These are phyloP conservation scores for Geranium rotundifolium DNA, from an alignment of 345 rosid genomes.

Conservation along the genomic window DNA sequence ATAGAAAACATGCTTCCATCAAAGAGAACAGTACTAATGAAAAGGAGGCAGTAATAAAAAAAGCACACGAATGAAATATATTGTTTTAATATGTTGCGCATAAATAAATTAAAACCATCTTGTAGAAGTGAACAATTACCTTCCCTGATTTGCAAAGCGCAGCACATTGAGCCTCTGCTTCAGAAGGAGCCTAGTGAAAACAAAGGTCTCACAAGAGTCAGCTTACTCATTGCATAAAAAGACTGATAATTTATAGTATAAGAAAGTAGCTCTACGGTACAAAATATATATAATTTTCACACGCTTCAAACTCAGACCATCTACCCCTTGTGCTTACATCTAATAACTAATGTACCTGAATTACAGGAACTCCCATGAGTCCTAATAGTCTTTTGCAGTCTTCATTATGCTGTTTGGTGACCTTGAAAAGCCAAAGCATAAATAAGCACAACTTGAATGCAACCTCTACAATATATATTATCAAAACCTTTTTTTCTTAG, in stretches of 20 bases:
- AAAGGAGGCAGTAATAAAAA: too few species aligned
- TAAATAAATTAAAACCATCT: neutral
- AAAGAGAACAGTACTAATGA: too few species aligned
- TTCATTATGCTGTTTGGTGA: slow-evolving; percentile 78
- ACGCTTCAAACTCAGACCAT: neutral
- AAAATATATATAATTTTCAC: neutral
- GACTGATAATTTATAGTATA: neutral
- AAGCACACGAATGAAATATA: too few species aligned
- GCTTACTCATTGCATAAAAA: neutral
- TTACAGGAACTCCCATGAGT: slow-evolving; percentile 90
- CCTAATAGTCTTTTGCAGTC: slow-evolving; percentile 80
- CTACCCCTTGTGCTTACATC: neutral
- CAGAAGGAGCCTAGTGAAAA: slow-evolving; percentile 68
- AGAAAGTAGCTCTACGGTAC: neutral
- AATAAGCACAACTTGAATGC: too few species aligned
- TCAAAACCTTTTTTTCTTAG: too few species aligned
- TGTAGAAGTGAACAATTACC: slow-evolving; percentile 17
- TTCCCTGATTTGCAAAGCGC: slow-evolving; percentile 80
- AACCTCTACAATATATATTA: too few species aligned
- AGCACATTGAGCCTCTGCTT: slow-evolving; percentile 93
- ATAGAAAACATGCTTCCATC: too few species aligned
- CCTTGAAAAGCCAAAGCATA: too few species aligned
- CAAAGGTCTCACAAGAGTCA: slow-evolving; percentile 9
- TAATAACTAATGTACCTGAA: slow-evolving; percentile 37
- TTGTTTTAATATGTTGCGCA: neutral